phyloP scores from a whole-genome alignment of 495 filamentous ascomycete species.

The Astrothelium macrocarpum region DNA sequence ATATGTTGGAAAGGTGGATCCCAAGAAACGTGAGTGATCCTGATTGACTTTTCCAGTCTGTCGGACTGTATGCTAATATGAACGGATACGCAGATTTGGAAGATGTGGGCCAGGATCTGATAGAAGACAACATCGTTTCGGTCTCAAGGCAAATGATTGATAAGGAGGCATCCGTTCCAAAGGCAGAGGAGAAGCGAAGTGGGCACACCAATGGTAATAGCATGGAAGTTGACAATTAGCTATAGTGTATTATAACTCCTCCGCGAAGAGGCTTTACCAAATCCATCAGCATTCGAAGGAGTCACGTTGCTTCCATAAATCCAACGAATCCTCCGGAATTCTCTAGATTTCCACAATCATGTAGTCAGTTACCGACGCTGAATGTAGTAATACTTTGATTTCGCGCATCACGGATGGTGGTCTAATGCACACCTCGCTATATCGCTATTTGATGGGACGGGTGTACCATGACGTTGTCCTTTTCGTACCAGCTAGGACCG shows the following conservation, averaged over 20 bases:
- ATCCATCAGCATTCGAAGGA: not conserved
- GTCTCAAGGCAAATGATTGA: conserved; percentile 98
- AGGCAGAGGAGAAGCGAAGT: conserved; percentile 38
- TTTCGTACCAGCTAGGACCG: too few relatives aligned
- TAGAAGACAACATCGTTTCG: conserved; percentile 97
- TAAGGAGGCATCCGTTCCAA: conserved; percentile 77
- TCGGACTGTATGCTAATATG: not conserved
- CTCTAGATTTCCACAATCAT: too few relatives aligned
- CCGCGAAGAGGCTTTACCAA: not conserved
- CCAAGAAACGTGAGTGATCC: conserved; percentile 77
- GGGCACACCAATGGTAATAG: conserved; percentile 47
- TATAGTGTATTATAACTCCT: conserved; percentile 29
- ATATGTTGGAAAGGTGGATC: conserved; percentile 97
- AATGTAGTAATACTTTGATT: too few relatives aligned
- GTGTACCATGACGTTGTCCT: too few relatives aligned
- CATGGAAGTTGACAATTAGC: conserved; percentile 43
- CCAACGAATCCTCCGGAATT: too few relatives aligned
- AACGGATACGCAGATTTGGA: conserved; percentile 55
- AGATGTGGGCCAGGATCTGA: conserved; percentile 87
- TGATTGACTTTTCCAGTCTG: not conserved
- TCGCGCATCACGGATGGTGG: too few relatives aligned
- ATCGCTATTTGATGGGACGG: too few relatives aligned
- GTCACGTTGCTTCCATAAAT: too few relatives aligned
- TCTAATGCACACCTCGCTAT: too few relatives aligned
- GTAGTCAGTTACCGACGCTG: too few relatives aligned